Evolutionary conservation across 371 early-diverging fungal species (phyloP).

Genomic region (Chytridium lagenaria): DNA sequence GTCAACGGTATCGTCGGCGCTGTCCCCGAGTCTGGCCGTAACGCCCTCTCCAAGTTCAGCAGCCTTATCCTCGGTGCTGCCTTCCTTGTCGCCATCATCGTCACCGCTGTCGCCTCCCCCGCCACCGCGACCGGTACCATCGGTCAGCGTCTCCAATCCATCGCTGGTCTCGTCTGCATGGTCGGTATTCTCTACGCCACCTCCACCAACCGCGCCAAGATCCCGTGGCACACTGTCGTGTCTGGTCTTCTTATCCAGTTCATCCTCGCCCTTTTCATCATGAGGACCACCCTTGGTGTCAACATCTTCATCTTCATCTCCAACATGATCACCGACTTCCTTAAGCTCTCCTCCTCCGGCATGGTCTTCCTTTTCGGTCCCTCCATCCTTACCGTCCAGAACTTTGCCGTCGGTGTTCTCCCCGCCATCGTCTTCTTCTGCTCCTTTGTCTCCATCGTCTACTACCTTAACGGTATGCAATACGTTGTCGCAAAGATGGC

Average conservation of each 20-base stretch:
- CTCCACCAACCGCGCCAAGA: constrained; percentile 67
- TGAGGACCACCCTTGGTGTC: constrained; percentile 77
- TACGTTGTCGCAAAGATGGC: constrained; percentile 78
- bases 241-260: constrained; percentile 80
- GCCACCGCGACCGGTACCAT: constrained; percentile 63
- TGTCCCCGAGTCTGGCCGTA: constrained; percentile 14
- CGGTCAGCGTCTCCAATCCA: constrained; percentile 74
- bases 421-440: constrained; percentile 90
- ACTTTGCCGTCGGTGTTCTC: constrained; percentile 75
- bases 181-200: constrained; percentile 55
- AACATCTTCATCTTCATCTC: constrained; percentile 79
- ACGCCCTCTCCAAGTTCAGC: too few species aligned
- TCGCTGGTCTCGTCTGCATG: constrained; percentile 75
- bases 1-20: neutral
- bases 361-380: constrained; percentile 73
- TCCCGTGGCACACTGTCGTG: constrained; percentile 80
- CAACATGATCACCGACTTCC: constrained; percentile 66
- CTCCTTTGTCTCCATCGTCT: constrained; percentile 82
- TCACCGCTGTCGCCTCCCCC: constrained; percentile 54
- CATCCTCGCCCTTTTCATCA: constrained; percentile 79
- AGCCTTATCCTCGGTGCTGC: constrained; percentile 52
- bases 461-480: constrained; percentile 86
- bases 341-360: constrained; percentile 71
- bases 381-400: constrained; percentile 37
- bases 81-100: constrained; percentile 64